Conservation (phyloP, 2,329 filamentous ascomycete genomes). For the Trichoderma atrobrunneum region DNA sequence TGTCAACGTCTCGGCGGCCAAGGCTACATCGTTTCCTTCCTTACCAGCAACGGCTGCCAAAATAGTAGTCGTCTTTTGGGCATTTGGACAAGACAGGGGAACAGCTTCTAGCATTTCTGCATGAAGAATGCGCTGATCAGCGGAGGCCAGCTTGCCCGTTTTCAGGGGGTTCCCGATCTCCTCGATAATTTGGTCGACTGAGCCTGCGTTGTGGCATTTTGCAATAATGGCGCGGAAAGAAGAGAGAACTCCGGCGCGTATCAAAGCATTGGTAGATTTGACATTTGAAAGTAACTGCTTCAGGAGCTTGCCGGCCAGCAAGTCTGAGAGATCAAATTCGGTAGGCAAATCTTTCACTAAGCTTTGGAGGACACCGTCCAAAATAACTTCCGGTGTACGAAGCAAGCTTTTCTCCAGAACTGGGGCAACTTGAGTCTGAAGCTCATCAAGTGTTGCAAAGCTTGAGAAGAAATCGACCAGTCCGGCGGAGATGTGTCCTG, state of each 20-base stretch:
- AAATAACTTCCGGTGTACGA: slow-evolving; percentile 83
- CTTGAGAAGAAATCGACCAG: slow-evolving; percentile 77
- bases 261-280: slow-evolving; percentile 80
- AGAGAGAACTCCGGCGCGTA: slow-evolving; percentile 71
- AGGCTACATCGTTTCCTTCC: slow-evolving; percentile 82
- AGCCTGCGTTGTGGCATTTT: slow-evolving; percentile 55
- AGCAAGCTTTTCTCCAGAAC: slow-evolving; percentile 85
- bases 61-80: slow-evolving; percentile 63
- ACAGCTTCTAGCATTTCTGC: slow-evolving; percentile 74
- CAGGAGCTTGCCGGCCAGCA: slow-evolving; percentile 68
- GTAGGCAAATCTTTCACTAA: slow-evolving; percentile 68
- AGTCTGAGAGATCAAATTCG: slow-evolving; percentile 72
- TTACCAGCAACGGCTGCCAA: slow-evolving; percentile 71
- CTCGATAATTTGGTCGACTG: slow-evolving; percentile 66
- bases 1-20: slow-evolving; percentile 71
- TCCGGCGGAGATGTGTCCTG: slow-evolving; percentile 68
- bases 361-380: slow-evolving; percentile 73
- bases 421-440: slow-evolving; percentile 73
- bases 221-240: slow-evolving; percentile 70
- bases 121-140: slow-evolving; percentile 81
- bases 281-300: slow-evolving; percentile 87
- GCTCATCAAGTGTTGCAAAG: slow-evolving; percentile 71
- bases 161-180: slow-evolving; percentile 80
- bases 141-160: slow-evolving; percentile 75
- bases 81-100: slow-evolving; percentile 57